A percentile compares a stretch with the other conserved stretches of the same genome.
phyloP scores from a whole-genome alignment of 1,284 basidiomycete species.

The Malassezia obtusa region DNA sequence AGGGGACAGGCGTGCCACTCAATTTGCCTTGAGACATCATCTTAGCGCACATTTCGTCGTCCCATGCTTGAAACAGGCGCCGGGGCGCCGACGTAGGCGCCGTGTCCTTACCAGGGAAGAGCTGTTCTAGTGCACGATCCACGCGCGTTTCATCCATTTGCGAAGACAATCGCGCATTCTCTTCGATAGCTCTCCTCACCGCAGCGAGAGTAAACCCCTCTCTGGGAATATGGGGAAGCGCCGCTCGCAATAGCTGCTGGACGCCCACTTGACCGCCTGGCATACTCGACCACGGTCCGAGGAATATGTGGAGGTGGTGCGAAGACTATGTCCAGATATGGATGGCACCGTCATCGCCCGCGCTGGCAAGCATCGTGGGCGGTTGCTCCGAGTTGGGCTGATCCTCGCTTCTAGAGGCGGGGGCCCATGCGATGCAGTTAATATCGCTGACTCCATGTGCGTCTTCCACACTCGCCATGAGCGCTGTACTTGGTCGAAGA shows the following conservation, averaged over 20 bases:
- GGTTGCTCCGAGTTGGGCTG: slow-evolving; percentile 23
- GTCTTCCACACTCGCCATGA: slow-evolving; percentile 47
- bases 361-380: slow-evolving; percentile 55
- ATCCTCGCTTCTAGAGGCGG: too few relatives aligned
- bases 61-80: slow-evolving; percentile 15
- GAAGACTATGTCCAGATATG: slow-evolving; percentile 56
- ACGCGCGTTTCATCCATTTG: background rate
- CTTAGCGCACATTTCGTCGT: background rate
- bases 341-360: slow-evolving; percentile 67
- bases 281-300: background rate
- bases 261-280: background rate
- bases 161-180: too few relatives aligned
- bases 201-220: slow-evolving; percentile 9
- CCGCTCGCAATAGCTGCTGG: background rate
- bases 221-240: slow-evolving; percentile 1
- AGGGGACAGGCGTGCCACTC: background rate
- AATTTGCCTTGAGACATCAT: background rate
- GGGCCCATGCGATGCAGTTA: slow-evolving; percentile 68
- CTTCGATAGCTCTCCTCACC: background rate
- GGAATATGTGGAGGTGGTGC: slow-evolving; percentile 12
- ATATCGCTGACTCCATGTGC: slow-evolving; percentile 68
- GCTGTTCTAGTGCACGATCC: slow-evolving; percentile 4
- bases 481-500: background rate
- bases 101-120: slow-evolving; percentile 14
- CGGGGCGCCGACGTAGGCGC: slow-evolving; percentile 10